phyloP scores from a whole-genome alignment of 106 monocot species.

The Phalaenopsis equestris region DNA sequence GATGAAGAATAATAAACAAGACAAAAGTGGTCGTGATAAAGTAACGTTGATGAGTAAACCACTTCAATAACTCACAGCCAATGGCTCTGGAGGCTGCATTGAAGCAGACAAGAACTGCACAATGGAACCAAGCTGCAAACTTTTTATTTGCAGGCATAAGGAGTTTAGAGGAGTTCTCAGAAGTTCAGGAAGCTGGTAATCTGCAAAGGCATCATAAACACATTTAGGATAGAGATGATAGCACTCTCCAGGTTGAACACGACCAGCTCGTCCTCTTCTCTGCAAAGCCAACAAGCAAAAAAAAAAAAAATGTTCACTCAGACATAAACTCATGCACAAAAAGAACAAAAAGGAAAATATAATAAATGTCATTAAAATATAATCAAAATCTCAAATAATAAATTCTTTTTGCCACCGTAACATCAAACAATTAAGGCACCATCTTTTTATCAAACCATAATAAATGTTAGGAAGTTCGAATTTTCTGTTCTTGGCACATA shows the following conservation, averaged over 20 bases:
- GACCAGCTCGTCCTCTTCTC: constrained; percentile 99
- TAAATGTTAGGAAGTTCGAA: not conserved
- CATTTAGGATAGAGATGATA: constrained; percentile 98
- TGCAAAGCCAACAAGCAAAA: constrained; percentile 20
- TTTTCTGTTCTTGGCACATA: not conserved
- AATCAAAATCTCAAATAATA: not conserved
- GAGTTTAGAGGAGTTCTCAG: constrained; percentile 96
- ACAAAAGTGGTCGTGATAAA: not conserved
- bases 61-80: constrained; percentile 51
- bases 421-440: not conserved
- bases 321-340: not conserved
- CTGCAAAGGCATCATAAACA: constrained; percentile 96
- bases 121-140: constrained; percentile 86
- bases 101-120: constrained; percentile 89
- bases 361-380: not conserved
- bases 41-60: not conserved
- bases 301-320: not conserved
- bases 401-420: not conserved
- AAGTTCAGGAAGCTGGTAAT: constrained; percentile 97
- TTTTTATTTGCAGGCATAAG: constrained; percentile 93
- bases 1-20: not conserved
- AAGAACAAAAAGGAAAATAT: constrained; percentile 9
- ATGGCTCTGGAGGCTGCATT: constrained; percentile 84
- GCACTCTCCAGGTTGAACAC: constrained; percentile 95
- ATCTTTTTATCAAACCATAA: not conserved